phyloP scores from a whole-genome alignment of 1,284 basidiomycete species.

The Cutaneotrichosporon cavernicola region DNA sequence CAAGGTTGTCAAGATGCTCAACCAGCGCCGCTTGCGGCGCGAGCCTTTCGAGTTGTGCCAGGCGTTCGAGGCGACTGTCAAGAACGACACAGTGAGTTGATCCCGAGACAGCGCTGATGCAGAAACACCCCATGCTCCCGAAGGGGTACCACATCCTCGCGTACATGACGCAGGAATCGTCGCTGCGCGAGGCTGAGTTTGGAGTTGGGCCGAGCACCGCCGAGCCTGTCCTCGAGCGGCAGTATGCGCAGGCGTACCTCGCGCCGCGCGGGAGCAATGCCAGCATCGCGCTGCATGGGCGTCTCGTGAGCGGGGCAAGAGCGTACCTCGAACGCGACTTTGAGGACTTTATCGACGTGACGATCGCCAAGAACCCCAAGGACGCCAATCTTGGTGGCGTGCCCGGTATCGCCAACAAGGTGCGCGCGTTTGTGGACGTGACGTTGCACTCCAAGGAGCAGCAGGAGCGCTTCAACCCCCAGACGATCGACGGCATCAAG shows the following conservation, averaged over 20 bases:
- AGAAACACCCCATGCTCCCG: conserved; percentile 51
- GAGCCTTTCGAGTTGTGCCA: conserved; percentile 41
- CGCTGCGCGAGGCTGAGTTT: conserved; percentile 36
- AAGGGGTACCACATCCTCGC: conserved; percentile 52
- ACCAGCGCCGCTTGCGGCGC: conserved; percentile 41
- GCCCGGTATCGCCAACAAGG: conserved; percentile 83
- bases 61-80: conserved; percentile 39
- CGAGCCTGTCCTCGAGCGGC: conserved; percentile 49
- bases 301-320: conserved; percentile 44
- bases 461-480: conserved; percentile 75
- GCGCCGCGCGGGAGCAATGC: conserved; percentile 29
- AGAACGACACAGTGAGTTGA: conserved; percentile 35
- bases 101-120: background rate
- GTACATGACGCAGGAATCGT: conserved; percentile 55
- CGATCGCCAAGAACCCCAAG: conserved; percentile 75
- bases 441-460: conserved; percentile 61
- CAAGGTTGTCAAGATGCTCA: conserved; percentile 66
- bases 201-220: conserved; percentile 6
- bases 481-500: conserved; percentile 76
- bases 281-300: conserved; percentile 33
- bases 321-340: conserved; percentile 66
- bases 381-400: conserved; percentile 89
- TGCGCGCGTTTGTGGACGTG: conserved; percentile 79
- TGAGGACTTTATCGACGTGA: conserved; percentile 78
- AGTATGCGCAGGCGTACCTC: conserved; percentile 57